Percentiles rank a stretch among this genome's conserved stretches.
Evolutionary conservation across 2,329 filamentous ascomycete genomes (phyloP).

Genomic region (Apiospora hydei): DNA sequence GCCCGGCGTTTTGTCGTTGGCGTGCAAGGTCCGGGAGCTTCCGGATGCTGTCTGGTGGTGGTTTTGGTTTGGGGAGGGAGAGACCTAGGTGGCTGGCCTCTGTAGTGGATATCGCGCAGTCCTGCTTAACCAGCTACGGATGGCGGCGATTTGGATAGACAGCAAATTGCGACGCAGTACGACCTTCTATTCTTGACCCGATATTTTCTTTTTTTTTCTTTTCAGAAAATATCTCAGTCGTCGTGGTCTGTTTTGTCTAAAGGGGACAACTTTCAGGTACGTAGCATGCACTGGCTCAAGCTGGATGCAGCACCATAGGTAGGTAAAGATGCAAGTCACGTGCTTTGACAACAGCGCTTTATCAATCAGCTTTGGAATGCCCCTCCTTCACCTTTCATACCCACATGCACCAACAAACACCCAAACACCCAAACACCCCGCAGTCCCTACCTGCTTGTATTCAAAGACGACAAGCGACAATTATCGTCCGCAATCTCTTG

Average conservation of each 20-base stretch:
- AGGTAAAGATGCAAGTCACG: neutral
- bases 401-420: neutral
- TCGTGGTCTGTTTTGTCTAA: neutral
- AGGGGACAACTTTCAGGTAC: neutral
- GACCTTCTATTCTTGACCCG: neutral
- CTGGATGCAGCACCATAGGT: neutral
- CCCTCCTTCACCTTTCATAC: neutral
- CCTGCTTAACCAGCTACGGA: neutral
- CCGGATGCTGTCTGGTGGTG: neutral
- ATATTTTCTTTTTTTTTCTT: too few species aligned
- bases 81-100: conserved; percentile 6
- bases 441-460: neutral
- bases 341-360: neutral
- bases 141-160: neutral
- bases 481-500: neutral
- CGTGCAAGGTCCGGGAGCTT: neutral
- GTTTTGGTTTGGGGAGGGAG: neutral
- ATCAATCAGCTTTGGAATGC: neutral
- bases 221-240: neutral
- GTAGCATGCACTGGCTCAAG: neutral
- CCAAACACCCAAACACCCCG: neutral
- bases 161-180: neutral
- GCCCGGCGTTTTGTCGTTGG: neutral
- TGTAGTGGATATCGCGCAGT: neutral
- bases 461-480: neutral